Conservation (phyloP, 2,329 filamentous ascomycete species). For the Ophiostoma pallidulum region DNA sequence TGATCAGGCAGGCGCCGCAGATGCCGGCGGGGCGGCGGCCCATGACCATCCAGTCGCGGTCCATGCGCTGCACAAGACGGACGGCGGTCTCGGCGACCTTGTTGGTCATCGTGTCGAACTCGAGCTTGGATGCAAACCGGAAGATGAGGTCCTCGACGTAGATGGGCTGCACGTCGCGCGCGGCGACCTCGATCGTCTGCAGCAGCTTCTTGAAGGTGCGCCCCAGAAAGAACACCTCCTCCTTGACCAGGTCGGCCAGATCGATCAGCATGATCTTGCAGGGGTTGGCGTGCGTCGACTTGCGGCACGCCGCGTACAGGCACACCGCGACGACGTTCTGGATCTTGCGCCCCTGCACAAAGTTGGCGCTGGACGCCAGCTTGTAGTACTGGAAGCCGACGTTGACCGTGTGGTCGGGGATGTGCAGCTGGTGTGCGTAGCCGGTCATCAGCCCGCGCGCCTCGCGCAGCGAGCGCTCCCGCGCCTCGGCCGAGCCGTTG, state of each 20-base stretch:
- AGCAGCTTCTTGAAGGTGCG: slow-evolving; percentile 78
- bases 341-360: slow-evolving; percentile 77
- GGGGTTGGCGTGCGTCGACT: slow-evolving; percentile 46
- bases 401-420: slow-evolving; percentile 54
- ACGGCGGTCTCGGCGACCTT: slow-evolving; percentile 84
- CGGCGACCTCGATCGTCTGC: slow-evolving; percentile 54
- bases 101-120: slow-evolving; percentile 74
- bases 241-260: slow-evolving; percentile 69
- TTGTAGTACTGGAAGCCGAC: slow-evolving; percentile 66
- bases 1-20: slow-evolving; percentile 85
- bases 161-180: slow-evolving; percentile 51
- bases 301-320: slow-evolving; percentile 79
- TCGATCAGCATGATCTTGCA: slow-evolving; percentile 93
- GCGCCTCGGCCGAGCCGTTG: slow-evolving; percentile 45
- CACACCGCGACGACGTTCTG: slow-evolving; percentile 83
- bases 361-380: slow-evolving; percentile 63
- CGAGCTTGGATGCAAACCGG: slow-evolving; percentile 82
- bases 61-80: slow-evolving; percentile 84
- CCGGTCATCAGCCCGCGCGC: slow-evolving; percentile 50
- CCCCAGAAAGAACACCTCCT: slow-evolving; percentile 89
- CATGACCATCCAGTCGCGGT: slow-evolving; percentile 92
- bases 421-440: slow-evolving; percentile 49
- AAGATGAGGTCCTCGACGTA: slow-evolving; percentile 85
- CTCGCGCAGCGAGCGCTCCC: slow-evolving; percentile 52
- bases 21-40: slow-evolving; percentile 88